Evolutionary conservation across 306 rosid species (phyloP), one percentile per base, ranked within the genome.

Genomic region (Spatholobus suberectus): DNA sequence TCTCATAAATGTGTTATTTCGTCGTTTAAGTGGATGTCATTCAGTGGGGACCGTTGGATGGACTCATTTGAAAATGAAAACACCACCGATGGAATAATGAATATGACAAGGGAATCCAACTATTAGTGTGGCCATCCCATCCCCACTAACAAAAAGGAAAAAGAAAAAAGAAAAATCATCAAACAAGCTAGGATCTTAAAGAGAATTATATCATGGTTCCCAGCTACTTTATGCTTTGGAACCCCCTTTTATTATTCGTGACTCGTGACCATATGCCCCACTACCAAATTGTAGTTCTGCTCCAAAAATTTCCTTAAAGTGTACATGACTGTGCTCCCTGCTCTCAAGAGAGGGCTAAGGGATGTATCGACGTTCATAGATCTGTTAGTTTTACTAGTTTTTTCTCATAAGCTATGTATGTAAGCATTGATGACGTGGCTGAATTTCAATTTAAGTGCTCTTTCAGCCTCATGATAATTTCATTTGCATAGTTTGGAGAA

Each of bases 1-100:
- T 79, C 69, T 85, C 51, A 85, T 59, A 80, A 85, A 76, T 74
- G 81, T 76, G 76, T 27, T 76, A 63, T 81, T 75, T 85, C 55
- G 88, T 85, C 75, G 82, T 85, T 77, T 77, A 34, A 66, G 88
- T 77, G 67, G 83, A 81, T 81, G 81, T 74, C 81, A 72, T 55
- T 76, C 4, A 29, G 85, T 51, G 47, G 85, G 85, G 82, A 69
- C 82, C 74, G 13, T 54, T 13, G 74, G 12, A 79, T 55, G 82
- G 82, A 29, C 71, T 76, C 75, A 8, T 29, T 46, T 40, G 79
- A 85, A 73, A 71, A 74, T 44, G 82, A 70, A 65, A 78, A 21
- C 44, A 73, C 14, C 80, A 61, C 65, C 34, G 58, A 10, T 77
- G 66, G 38, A 34, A 67, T 37, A 37, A 2, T 41, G 68, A 79